A percentile compares a stretch with the other conserved stretches of the same genome.
Conservation (phyloP, 805 yeast species). For the Tetrapisispora taiwanensis region DNA sequence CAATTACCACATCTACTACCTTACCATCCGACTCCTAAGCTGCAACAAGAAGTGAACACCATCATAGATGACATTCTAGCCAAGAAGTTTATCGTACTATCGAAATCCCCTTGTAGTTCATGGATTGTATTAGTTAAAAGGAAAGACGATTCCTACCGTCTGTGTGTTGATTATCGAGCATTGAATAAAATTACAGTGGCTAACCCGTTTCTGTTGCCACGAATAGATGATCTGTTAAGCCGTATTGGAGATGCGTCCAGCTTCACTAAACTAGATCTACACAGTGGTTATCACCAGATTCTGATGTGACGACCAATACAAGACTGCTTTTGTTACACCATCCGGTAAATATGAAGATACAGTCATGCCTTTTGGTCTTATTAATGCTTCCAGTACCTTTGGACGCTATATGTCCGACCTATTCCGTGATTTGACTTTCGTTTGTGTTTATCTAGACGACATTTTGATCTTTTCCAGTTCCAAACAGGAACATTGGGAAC, state of each 20-base stretch:
- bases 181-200: slow-evolving; percentile 6
- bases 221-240: slow-evolving; percentile 4
- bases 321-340: slow-evolving; percentile 10
- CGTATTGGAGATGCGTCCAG: slow-evolving; percentile 2
- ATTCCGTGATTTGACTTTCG: slow-evolving; percentile 8
- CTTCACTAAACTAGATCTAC: slow-evolving; percentile 7
- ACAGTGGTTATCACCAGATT: slow-evolving; percentile 10
- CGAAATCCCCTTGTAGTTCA: slow-evolving; percentile 9
- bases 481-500: slow-evolving; percentile 9
- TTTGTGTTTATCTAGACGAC: slow-evolving; percentile 12
- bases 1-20: slow-evolving; percentile 8
- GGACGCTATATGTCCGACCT: slow-evolving; percentile 13
- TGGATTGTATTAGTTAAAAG: slow-evolving; percentile 10
- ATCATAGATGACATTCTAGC: slow-evolving; percentile 6
- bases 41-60: slow-evolving; percentile 1
- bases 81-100: slow-evolving; percentile 5
- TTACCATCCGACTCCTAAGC: slow-evolving; percentile 8
- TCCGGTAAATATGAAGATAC: slow-evolving; percentile 9
- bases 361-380: slow-evolving; percentile 15
- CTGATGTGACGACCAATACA: slow-evolving; percentile 5
- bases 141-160: slow-evolving; percentile 8
- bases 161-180: slow-evolving; percentile 7
- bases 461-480: slow-evolving; percentile 7
- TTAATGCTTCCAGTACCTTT: slow-evolving; percentile 13
- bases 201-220: slow-evolving; percentile 8